Evolutionary conservation across 1,284 basidiomycete species (phyloP).

Genomic region (Cystobasidium slooffiae): DNA sequence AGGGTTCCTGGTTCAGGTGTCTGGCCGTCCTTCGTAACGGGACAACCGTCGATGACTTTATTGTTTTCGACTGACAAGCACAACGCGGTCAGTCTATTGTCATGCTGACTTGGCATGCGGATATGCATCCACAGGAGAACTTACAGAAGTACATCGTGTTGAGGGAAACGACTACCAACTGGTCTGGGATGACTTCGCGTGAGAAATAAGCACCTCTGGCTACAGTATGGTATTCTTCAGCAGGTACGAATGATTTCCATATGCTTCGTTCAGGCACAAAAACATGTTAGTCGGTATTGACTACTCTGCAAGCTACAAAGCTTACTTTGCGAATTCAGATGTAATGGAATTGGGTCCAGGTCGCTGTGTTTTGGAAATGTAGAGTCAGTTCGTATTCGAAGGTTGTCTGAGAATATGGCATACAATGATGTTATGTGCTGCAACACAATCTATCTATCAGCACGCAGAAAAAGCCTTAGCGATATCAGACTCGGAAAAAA

Average conservation of each 20-base stretch:
- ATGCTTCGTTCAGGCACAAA: neutral
- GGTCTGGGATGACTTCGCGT: slow-evolving; percentile 76
- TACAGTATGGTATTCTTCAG: slow-evolving; percentile 69
- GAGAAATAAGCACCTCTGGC: slow-evolving; percentile 74
- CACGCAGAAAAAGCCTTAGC: neutral
- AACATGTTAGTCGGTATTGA: neutral
- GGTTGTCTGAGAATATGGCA: slow-evolving; percentile 64
- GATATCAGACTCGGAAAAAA: neutral
- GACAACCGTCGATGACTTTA: slow-evolving; percentile 56
- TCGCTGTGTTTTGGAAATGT: slow-evolving; percentile 55
- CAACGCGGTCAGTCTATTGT: slow-evolving; percentile 3
- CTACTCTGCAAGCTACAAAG: neutral
- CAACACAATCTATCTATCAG: neutral
- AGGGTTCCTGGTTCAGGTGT: slow-evolving; percentile 76
- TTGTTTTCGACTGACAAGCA: slow-evolving; percentile 23
- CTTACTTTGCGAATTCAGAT: slow-evolving; percentile 71
- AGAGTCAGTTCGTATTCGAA: slow-evolving; percentile 62
- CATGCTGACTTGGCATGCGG: slow-evolving; percentile 41
- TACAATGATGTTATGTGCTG: slow-evolving; percentile 43
- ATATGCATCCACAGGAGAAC: slow-evolving; percentile 66
- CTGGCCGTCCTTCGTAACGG: slow-evolving; percentile 56
- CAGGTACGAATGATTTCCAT: slow-evolving; percentile 82
- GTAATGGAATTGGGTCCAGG: slow-evolving; percentile 80
- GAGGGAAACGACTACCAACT: slow-evolving; percentile 78
- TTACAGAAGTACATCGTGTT: slow-evolving; percentile 94